Evolutionary conservation across 352 stramenopile species (phyloP).

Genomic region (Phytophthora pluvialis): DNA sequence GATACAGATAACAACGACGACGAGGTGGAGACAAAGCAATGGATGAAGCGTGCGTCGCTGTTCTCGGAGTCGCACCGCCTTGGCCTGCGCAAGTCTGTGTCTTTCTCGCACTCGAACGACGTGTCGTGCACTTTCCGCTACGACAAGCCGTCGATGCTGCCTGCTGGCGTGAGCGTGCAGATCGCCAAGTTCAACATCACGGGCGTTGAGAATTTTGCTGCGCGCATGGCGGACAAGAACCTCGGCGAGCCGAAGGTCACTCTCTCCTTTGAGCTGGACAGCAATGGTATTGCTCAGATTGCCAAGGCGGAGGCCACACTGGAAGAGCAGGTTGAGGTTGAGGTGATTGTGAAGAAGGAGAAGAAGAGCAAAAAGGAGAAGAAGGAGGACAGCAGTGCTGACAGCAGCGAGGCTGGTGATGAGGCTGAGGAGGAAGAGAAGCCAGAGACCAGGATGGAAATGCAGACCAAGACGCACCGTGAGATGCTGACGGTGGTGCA

Average conservation of each 20-base stretch:
- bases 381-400: conserved; percentile 42
- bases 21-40: conserved; percentile 73
- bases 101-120: conserved; percentile 94
- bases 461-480: conserved; percentile 91
- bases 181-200: conserved; percentile 94
- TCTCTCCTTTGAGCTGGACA: conserved; percentile 94
- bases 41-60: conserved; percentile 92
- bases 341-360: conserved; percentile 68
- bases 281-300: conserved; percentile 91
- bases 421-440: conserved; percentile 47
- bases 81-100: conserved; percentile 94
- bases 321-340: conserved; percentile 82
- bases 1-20: conserved; percentile 53
- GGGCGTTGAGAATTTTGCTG: conserved; percentile 90
- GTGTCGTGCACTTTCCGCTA: conserved; percentile 93
- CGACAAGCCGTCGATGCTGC: conserved; percentile 86
- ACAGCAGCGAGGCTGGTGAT: conserved; percentile 45
- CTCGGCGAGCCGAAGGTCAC: conserved; percentile 93
- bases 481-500: conserved; percentile 69
- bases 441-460: conserved; percentile 67
- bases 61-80: conserved; percentile 90
- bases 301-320: conserved; percentile 94
- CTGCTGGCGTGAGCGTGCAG: conserved; percentile 63
- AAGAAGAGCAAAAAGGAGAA: conserved; percentile 64
- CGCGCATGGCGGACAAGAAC: conserved; percentile 90